phyloP scores from a whole-genome alignment of 73 alveolate genomes.

The Stentor roeselii region DNA sequence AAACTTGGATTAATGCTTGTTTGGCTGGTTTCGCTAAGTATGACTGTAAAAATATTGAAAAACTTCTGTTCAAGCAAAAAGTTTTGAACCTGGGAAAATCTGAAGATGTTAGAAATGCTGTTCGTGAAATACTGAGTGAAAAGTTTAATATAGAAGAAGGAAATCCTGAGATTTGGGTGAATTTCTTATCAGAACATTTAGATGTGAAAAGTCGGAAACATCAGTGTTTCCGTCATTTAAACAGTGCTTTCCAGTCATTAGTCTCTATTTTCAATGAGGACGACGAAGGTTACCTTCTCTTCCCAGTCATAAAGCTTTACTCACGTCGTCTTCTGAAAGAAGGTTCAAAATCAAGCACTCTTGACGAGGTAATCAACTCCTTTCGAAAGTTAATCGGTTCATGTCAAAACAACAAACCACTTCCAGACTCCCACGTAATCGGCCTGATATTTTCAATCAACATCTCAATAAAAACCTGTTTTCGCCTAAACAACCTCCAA shows the following conservation, averaged over 20 bases:
- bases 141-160: neutral
- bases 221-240: neutral
- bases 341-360: neutral
- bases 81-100: neutral
- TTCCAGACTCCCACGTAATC: constrained; percentile 8
- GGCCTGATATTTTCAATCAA: neutral
- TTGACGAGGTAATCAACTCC: neutral
- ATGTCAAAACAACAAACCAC: neutral
- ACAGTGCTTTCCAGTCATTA: neutral
- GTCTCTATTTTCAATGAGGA: neutral
- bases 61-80: neutral
- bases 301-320: constrained; percentile 3
- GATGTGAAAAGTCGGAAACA: neutral
- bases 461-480: neutral
- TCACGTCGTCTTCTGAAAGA: neutral
- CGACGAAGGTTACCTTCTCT: neutral
- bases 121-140: neutral
- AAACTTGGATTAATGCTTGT: neutral
- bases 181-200: constrained; percentile 19
- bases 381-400: neutral
- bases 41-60: neutral
- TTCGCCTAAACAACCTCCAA: constrained; percentile 1
- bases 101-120: neutral
- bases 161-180: neutral
- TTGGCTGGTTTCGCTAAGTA: neutral